Base-by-base conservation (phyloP, 352 stramenopile species). In the Pythium coloratum region DNA sequence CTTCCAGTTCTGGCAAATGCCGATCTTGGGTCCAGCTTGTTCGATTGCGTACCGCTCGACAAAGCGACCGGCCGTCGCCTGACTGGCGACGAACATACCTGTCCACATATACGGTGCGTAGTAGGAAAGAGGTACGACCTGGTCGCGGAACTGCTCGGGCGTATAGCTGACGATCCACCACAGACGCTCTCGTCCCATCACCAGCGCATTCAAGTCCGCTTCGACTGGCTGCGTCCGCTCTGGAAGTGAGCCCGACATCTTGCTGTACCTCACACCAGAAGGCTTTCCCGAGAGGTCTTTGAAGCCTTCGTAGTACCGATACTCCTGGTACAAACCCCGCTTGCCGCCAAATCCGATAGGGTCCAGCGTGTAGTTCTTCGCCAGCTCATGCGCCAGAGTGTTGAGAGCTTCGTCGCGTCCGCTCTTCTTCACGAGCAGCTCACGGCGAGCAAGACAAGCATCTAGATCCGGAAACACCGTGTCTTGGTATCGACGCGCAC, bases 251-350 rank as follows among this genome's bases (percentile, higher is more conserved):
- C 68, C 68, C 8, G 58, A 59, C 62, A 75, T 67, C 12, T 57
- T 49, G 16, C 55, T 70, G 33, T 67, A 64, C 3, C 69, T 44
- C 26, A 61, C 50, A 10, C 69, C 69, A 0, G 69, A 70, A 20
- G n/a, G 63, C 50, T 54, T 66, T 0, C 69, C 69, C 20, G 63
- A 71, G 36, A 75, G 30, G 16, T 75, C 69, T 8, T 16, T 61
- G 32, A 75, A 75, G 34, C 69, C 69, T 20, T 62, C 46, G 16
- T 61, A 56, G 7, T 55, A 61, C 5, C 24, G 53, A 34, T 55
- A 75, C 55, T 66, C 59, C 3, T 28, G 34, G 59, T 66, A 71
- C n/a, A 75, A 28, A 2, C 51, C 56, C n/a, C 61, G 56, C 32
- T 63, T 71, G 30, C 69, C 59, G 12, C 26, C 64, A 40, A 71